Base-by-base conservation (phyloP, 176 grass and related monocot genomes). In the Rhynchospora pubera region DNA sequence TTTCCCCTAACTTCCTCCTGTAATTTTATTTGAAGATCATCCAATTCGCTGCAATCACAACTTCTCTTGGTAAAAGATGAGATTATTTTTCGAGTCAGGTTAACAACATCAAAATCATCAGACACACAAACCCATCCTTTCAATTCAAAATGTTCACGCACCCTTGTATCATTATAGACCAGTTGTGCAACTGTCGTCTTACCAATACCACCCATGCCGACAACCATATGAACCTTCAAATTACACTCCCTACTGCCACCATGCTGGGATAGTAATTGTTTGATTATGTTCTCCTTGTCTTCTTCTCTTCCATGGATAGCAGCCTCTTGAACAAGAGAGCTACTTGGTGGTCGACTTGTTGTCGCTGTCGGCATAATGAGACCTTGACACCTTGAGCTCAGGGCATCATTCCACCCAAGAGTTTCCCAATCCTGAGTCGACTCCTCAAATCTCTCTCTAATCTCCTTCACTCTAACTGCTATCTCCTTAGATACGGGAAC, bases 271-370 rank as follows among this genome's bases (percentile, higher is more conserved):
- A 81, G 21, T 13, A 81, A 51, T 24, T 47, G 19, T 65, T 48
- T 64, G 79, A 81, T 81, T 61, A 81, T 81, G 22, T 65, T 48
- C 57, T 81, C 79, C 59, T 81, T 81, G 44, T 81, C 79, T 13
- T 65, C 57, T 28, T 81, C 79, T 46, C 79, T 65, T 12, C 79
- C 79, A 65, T 81, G 60, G 3, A 81, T 81, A 23, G 42, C 50
- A 28, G 79, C 39, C 34, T 81, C 79, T 2, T 65, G 58, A 59
- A 81, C 42, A 47, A 63, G 43, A 5, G 53, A 63, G 57, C 32
- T 81, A 45, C 79, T 81, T 32, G 57, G 79, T 24, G n/a, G 57
- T 23, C 70, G 70, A 52, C 21, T 24, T 59, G 7, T n/a, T 6
- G 10, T 24, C 39, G 2, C 5, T 44, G 18, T 15, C 42, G 43